Conservation (phyloP, 2,329 filamentous ascomycete genomes). For the Aureobasidium sp. region DNA sequence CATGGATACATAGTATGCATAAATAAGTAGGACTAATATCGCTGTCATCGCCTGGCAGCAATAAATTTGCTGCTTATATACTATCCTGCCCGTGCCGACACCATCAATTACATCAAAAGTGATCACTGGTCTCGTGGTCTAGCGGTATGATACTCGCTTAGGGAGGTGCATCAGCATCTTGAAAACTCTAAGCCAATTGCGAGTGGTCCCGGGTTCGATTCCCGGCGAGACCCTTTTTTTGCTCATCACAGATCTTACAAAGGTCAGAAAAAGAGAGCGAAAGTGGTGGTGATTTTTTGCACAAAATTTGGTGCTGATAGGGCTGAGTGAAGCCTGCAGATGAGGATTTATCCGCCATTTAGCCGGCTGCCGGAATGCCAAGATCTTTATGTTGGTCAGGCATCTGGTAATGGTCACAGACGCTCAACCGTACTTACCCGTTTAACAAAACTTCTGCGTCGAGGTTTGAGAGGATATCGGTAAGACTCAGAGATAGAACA, state of each 20-base stretch:
- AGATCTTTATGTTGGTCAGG: neutral
- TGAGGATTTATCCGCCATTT: neutral
- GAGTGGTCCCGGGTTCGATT: conserved; percentile 17
- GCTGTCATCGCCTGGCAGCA: neutral
- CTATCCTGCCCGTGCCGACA: neutral
- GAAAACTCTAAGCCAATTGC: conserved; percentile 13
- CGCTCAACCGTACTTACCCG: too few species aligned
- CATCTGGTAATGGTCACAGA: too few species aligned
- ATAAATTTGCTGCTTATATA: neutral
- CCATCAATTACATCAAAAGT: neutral
- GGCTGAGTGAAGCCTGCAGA: neutral
- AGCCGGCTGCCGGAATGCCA: neutral
- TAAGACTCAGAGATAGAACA: too few species aligned
- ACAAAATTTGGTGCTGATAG: neutral
- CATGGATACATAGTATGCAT: too few species aligned
- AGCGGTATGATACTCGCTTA: conserved; percentile 19
- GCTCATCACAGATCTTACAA: neutral
- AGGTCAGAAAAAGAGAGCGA: neutral
- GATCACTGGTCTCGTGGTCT: conserved; percentile 16
- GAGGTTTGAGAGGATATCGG: too few species aligned
- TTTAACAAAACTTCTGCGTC: too few species aligned
- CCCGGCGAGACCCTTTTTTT: conserved; percentile 9
- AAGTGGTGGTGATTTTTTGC: neutral
- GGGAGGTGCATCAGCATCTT: neutral
- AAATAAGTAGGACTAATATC: too few species aligned